These are phyloP conservation scores for Monosporascus sp. DNA, from an alignment of 2,329 filamentous ascomycete genomes.

Conservation along the genomic window DNA sequence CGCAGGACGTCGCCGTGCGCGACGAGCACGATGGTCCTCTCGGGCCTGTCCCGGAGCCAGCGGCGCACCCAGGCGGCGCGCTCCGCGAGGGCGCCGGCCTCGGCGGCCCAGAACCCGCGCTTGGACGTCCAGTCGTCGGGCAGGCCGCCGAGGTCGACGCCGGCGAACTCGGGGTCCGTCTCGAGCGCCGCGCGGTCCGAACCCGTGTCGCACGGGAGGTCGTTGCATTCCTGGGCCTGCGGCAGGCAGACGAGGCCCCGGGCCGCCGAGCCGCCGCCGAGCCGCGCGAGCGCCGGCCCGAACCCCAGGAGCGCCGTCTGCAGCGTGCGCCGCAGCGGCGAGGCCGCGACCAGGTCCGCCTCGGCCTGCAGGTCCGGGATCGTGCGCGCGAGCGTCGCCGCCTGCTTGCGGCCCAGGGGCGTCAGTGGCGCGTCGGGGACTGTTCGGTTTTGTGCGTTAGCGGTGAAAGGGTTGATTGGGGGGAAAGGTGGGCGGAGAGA, in stretches of 20 bases:
- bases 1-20: constrained; percentile 24
- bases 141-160: constrained; percentile 17
- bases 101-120: constrained; percentile 19
- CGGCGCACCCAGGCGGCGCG: constrained; percentile 20
- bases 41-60: constrained; percentile 19
- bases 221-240: constrained; percentile 26
- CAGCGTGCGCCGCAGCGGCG: constrained; percentile 27
- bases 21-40: constrained; percentile 25
- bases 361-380: constrained; percentile 14
- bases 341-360: constrained; percentile 24
- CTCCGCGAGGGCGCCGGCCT: constrained; percentile 10
- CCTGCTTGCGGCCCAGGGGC: constrained; percentile 20
- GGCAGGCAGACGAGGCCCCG: constrained; percentile 20
- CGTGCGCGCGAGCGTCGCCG: constrained; percentile 13
- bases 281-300: constrained; percentile 16
- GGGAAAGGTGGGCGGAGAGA: too few relatives aligned
- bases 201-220: constrained; percentile 27
- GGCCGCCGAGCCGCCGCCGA: constrained; percentile 11
- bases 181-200: constrained; percentile 17
- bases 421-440: constrained; percentile 22
- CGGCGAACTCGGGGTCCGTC: constrained; percentile 21
- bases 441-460: constrained; percentile 1
- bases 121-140: constrained; percentile 24
- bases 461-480: not conserved
- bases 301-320: constrained; percentile 27